Evolutionary conservation across 2,329 filamentous ascomycete genomes (phyloP).

Genomic region (Colletotrichum abscissum): DNA sequence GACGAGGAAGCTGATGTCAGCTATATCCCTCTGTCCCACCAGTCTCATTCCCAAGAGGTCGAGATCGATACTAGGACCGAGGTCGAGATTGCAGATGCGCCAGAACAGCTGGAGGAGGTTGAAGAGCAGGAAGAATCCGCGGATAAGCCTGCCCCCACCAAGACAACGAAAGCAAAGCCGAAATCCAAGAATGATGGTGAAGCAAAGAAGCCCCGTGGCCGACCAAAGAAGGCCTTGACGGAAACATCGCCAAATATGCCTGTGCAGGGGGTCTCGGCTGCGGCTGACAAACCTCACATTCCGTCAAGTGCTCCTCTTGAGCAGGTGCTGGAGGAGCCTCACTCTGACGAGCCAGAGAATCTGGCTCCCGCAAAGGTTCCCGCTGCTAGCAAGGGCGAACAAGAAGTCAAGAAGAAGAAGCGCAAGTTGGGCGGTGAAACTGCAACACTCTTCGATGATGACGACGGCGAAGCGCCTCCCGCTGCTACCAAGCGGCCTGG

Average conservation of each 20-base stretch:
- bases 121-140: slow-evolving; percentile 29
- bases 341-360: slow-evolving; percentile 40
- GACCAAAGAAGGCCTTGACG: slow-evolving; percentile 58
- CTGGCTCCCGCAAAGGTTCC: slow-evolving; percentile 44
- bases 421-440: slow-evolving; percentile 75
- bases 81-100: background rate
- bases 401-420: slow-evolving; percentile 73
- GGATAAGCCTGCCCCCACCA: slow-evolving; percentile 33
- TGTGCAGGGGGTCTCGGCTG: slow-evolving; percentile 34
- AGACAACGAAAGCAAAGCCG: slow-evolving; percentile 40
- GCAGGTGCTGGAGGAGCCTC: slow-evolving; percentile 53
- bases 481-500: slow-evolving; percentile 42
- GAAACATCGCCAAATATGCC: slow-evolving; percentile 59
- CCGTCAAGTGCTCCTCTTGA: slow-evolving; percentile 51
- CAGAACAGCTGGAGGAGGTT: slow-evolving; percentile 17
- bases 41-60: slow-evolving; percentile 11
- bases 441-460: slow-evolving; percentile 77
- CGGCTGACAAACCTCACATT: slow-evolving; percentile 39
- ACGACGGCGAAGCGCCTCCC: slow-evolving; percentile 60
- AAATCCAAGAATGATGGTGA: slow-evolving; percentile 26
- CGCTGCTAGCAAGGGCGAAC: slow-evolving; percentile 39
- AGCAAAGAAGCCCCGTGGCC: slow-evolving; percentile 54
- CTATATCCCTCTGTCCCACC: slow-evolving; percentile 31
- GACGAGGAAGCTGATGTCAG: slow-evolving; percentile 40
- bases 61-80: slow-evolving; percentile 22